These are phyloP conservation scores for Dalbergia cochinchinensis DNA, from an alignment of 306 rosid species.

Conservation along the genomic window DNA sequence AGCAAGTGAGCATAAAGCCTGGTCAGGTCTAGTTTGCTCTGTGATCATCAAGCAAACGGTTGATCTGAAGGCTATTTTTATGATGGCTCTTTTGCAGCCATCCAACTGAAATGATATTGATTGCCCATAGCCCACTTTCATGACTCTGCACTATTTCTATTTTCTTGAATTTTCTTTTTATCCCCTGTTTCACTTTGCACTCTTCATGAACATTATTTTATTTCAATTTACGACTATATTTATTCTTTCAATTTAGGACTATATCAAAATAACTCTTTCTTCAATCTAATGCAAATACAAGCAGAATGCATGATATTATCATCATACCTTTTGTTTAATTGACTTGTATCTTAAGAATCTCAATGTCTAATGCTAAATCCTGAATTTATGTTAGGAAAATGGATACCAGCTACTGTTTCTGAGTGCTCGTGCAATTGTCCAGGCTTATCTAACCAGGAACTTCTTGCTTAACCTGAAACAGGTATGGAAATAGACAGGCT, in stretches of 20 bases:
- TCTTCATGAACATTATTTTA: background rate
- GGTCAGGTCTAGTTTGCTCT: slow-evolving; percentile 34
- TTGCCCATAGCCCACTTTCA: background rate
- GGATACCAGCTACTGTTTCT: slow-evolving; percentile 97
- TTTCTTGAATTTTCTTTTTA: background rate
- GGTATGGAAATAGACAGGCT: slow-evolving; percentile 53
- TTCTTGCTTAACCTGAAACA: slow-evolving; percentile 85
- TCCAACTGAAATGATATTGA: background rate
- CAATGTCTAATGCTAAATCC: slow-evolving; percentile 39
- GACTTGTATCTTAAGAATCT: slow-evolving; percentile 33
- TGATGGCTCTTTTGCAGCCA: slow-evolving; percentile 5
- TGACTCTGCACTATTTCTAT: background rate
- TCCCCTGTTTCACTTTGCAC: background rate
- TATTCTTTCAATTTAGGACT: slow-evolving; percentile 1
- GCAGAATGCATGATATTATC: slow-evolving; percentile 22
- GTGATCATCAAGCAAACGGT: slow-evolving; percentile 19
- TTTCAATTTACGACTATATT: slow-evolving; percentile 13
- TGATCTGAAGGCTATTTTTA: background rate
- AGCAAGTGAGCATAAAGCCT: slow-evolving; percentile 29
- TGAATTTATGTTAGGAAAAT: slow-evolving; percentile 76
- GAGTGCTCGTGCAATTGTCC: slow-evolving; percentile 99
- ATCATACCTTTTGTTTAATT: slow-evolving; percentile 3
- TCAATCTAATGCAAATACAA: slow-evolving; percentile 38
- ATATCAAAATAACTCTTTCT: background rate
- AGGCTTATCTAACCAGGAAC: slow-evolving; percentile 93